phyloP scores from a whole-genome alignment of 1,284 basidiomycete species.

The Leucoagaricus sp. region DNA sequence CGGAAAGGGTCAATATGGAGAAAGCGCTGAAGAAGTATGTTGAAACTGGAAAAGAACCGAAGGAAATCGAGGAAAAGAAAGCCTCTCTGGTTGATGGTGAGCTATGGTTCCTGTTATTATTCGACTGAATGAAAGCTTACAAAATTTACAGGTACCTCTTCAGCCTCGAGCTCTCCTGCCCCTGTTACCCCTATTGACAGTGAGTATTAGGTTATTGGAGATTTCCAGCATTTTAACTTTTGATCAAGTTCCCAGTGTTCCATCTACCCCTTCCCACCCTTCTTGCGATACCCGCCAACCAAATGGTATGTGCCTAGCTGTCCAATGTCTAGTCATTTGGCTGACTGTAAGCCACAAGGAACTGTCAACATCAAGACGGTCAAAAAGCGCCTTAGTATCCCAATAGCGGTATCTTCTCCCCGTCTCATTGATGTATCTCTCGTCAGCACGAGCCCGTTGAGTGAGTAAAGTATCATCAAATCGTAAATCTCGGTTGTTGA shows the following conservation, averaged over 20 bases:
- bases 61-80: no score
- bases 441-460: not conserved
- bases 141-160: not conserved
- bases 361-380: not conserved
- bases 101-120: not conserved
- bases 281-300: not conserved
- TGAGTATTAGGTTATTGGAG: not conserved
- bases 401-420: slow-evolving; percentile 11
- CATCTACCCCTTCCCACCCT: not conserved
- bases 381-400: slow-evolving; percentile 13
- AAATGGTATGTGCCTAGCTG: not conserved
- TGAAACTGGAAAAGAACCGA: not conserved
- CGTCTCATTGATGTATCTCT: slow-evolving; percentile 9
- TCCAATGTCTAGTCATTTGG: not conserved
- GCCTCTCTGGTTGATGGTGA: not conserved
- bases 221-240: not conserved
- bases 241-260: slow-evolving; percentile 2
- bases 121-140: not conserved
- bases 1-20: slow-evolving; percentile 29
- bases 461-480: not conserved
- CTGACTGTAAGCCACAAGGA: not conserved
- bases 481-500: not conserved
- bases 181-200: slow-evolving; percentile 6
- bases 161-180: slow-evolving; percentile 8
- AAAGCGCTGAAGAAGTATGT: slow-evolving; percentile 6